Evolutionary conservation across 306 rosid genomes (phyloP), one percentile per base, ranked within the genome.

Genomic region (Fagus sylvatica): DNA sequence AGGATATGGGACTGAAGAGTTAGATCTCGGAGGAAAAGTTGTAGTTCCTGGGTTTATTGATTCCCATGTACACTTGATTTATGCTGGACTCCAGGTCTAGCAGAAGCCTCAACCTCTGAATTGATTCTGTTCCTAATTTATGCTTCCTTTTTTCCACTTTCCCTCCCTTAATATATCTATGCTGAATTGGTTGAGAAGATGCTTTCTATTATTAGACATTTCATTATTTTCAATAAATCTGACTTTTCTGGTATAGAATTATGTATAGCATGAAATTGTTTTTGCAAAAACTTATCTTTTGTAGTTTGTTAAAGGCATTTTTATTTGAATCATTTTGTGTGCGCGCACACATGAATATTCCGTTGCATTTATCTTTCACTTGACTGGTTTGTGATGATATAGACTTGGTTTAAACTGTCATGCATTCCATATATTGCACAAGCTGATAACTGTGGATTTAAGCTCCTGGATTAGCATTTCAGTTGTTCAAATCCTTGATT

Each of bases 21-120:
- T 93, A 60, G 83, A 91, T 82, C 88, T 93, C 60, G 84, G 81
- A 36, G 98, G 97, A 43, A 91, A 93, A 66, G 49, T 91, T 81
- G 93, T 93, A 57, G 91, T 93, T 49, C 98, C 97, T 79, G 97
- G 98, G 55, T 91, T 93, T 77, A 87, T 93, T 67, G 98, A 93
- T 87, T 87, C 97, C 33, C 97, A 91, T 60, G 89, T 87, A 69
- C 98, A 93, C 85, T 79, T 93, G 64, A 80, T 93, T 65, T 10
- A 9, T 72, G 93, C 89, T 74, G 98, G 98, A 82, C 86, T 86
- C 37, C 97, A 86, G 97, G 98, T 93, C 43, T 51, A 51, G 66
- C 71, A 7, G 66, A 71, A 70, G 33, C 53, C 62, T 64, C 61
- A 5, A 42, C 43, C 69, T 48, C 74, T 53, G 17, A 59, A 51